phyloP scores from a whole-genome alignment of 1,284 basidiomycete species.

The Naganishia cerealis region DNA sequence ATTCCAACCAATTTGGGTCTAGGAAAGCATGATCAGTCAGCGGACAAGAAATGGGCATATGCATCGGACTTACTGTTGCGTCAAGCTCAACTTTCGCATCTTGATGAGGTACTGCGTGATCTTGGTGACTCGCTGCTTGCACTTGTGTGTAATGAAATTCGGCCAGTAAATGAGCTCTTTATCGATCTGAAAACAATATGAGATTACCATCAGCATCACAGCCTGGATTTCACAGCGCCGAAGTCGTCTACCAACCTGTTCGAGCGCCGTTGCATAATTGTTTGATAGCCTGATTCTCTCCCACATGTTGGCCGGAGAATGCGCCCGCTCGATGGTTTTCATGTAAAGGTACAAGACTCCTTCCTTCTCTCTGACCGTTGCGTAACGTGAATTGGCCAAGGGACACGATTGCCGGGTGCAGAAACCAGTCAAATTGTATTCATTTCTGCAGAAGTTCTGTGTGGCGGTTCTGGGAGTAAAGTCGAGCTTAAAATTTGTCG shows the following conservation, averaged over 20 bases:
- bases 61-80: slow-evolving; percentile 71
- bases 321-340: slow-evolving; percentile 96
- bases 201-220: slow-evolving; percentile 7
- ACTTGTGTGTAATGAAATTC: slow-evolving; percentile 95
- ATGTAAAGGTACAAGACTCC: slow-evolving; percentile 92
- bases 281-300: slow-evolving; percentile 89
- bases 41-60: not conserved
- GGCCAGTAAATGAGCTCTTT: slow-evolving; percentile 95
- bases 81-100: slow-evolving; percentile 85
- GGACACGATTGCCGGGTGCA: slow-evolving; percentile 96
- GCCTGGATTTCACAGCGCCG: not conserved
- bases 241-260: slow-evolving; percentile 65
- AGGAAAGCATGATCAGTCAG: slow-evolving; percentile 16
- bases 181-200: slow-evolving; percentile 70
- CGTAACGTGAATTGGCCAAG: slow-evolving; percentile 92
- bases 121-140: slow-evolving; percentile 97
- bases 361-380: slow-evolving; percentile 93
- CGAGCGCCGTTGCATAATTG: slow-evolving; percentile 90
- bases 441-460: slow-evolving; percentile 97
- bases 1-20: slow-evolving; percentile 91
- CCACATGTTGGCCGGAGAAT: slow-evolving; percentile 95
- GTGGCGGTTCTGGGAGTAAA: slow-evolving; percentile 69
- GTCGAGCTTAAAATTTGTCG: not conserved
- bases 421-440: slow-evolving; percentile 97
- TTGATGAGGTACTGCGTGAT: slow-evolving; percentile 99